A percentile compares a stretch with the other conserved stretches of the same genome.
Evolutionary conservation across 306 rosid genomes (phyloP).

Genomic region (Glycine tomentella): DNA sequence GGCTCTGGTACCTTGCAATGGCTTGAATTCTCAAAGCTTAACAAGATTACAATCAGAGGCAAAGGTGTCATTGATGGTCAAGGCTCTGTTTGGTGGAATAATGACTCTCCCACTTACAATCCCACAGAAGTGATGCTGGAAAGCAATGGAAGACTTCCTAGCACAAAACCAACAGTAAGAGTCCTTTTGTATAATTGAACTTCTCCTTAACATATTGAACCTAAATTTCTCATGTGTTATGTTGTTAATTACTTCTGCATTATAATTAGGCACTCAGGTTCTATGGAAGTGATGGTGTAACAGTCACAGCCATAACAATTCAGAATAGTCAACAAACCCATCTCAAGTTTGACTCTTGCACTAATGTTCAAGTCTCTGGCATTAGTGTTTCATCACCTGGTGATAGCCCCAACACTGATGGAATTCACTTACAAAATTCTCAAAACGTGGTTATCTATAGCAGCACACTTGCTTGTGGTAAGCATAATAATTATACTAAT

Average conservation of each 20-base stretch:
- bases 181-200: neutral
- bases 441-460: constrained; percentile 57
- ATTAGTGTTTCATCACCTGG: constrained; percentile 67
- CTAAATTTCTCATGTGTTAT: neutral
- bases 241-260: neutral
- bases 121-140: neutral
- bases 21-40: constrained; percentile 70
- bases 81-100: constrained; percentile 82
- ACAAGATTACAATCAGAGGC: constrained; percentile 63
- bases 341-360: constrained; percentile 71
- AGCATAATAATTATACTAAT: constrained; percentile 2
- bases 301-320: constrained; percentile 72
- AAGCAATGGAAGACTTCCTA: constrained; percentile 47
- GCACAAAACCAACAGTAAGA: constrained; percentile 73
- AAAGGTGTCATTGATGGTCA: constrained; percentile 84
- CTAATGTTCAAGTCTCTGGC: constrained; percentile 62
- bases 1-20: constrained; percentile 74
- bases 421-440: constrained; percentile 81
- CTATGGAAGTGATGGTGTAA: constrained; percentile 70
- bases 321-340: constrained; percentile 78
- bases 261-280: constrained; percentile 69
- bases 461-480: constrained; percentile 75
- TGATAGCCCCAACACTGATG: constrained; percentile 83
- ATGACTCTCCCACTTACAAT: constrained; percentile 18
- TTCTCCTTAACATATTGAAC: neutral